phyloP scores from a whole-genome alignment of 192 early-diverging fungal genomes.

The Umbelopsis ramanniana region DNA sequence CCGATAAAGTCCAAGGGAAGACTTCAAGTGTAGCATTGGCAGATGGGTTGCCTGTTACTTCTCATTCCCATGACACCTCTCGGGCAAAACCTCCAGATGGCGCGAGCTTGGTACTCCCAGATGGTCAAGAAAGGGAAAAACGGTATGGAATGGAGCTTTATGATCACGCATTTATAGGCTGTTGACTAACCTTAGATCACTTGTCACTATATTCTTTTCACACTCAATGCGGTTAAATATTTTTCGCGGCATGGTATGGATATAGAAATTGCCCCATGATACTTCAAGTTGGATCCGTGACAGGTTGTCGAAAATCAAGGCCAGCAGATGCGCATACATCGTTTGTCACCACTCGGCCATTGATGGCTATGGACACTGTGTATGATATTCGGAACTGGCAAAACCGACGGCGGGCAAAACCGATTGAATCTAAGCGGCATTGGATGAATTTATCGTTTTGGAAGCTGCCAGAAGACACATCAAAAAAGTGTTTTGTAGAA shows the following conservation, averaged over 20 bases:
- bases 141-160: neutral
- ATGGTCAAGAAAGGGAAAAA: neutral
- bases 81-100: neutral
- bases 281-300: conserved; percentile 4
- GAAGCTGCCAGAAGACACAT: neutral
- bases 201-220: neutral
- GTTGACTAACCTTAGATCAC: neutral
- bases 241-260: neutral
- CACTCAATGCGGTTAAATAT: neutral
- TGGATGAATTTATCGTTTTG: conserved; percentile 10
- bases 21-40: neutral
- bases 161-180: neutral
- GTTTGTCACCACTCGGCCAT: neutral
- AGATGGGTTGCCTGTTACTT: neutral
- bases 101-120: neutral
- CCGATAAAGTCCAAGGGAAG: neutral
- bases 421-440: too few relatives aligned
- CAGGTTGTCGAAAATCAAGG: neutral
- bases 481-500: neutral
- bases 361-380: neutral
- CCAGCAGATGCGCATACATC: neutral
- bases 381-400: neutral
- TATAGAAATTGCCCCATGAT: conserved; percentile 24
- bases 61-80: conserved; percentile 8
- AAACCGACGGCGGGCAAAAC: neutral